A percentile compares a stretch with the other conserved stretches of the same genome.
Conservation (phyloP, 352 stramenopile species). For the Globisporangium carolinianum region DNA sequence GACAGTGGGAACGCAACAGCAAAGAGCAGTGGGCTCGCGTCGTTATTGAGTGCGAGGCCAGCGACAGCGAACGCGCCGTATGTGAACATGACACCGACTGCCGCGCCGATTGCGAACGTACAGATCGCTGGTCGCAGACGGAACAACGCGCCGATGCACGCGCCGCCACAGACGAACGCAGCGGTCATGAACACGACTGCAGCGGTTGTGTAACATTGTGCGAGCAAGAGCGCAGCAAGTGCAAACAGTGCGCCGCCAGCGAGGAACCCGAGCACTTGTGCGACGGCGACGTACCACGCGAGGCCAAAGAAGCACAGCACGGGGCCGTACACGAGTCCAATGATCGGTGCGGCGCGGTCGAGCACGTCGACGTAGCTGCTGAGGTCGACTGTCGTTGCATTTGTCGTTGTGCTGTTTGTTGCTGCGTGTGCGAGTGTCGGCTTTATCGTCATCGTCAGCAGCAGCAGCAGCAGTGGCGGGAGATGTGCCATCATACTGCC, state of each 20-base stretch:
- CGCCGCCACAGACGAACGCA: conserved; percentile 17
- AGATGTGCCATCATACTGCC: too few relatives aligned
- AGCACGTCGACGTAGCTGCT: conserved; percentile 1
- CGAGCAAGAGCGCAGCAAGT: conserved; percentile 6
- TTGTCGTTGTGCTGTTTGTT: not conserved
- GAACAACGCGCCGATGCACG: conserved; percentile 14
- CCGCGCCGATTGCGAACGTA: conserved; percentile 11
- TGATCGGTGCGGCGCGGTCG: conserved; percentile 5
- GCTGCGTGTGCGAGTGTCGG: not conserved
- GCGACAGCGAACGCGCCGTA: conserved; percentile 5
- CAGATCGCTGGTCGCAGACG: conserved; percentile 2
- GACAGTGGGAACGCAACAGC: not conserved
- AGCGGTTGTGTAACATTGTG: conserved; percentile 6
- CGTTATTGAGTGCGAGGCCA: conserved; percentile 2
- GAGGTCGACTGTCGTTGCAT: conserved; percentile 1
- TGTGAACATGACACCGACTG: conserved; percentile 17
- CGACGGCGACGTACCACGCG: conserved; percentile 12
- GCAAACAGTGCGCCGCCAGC: conserved; percentile 10
- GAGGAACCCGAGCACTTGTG: conserved; percentile 15
- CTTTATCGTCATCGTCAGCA: not conserved
- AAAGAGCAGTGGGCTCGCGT: not conserved
- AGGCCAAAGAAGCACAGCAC: conserved; percentile 26
- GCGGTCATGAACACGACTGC: conserved; percentile 12
- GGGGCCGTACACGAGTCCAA: conserved; percentile 16
- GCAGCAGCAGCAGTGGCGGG: not conserved